Evolutionary conservation across 1,139 yeast genomes (phyloP), one percentile per base, ranked within the genome.

Genomic region (Arxiozyma bovina): DNA sequence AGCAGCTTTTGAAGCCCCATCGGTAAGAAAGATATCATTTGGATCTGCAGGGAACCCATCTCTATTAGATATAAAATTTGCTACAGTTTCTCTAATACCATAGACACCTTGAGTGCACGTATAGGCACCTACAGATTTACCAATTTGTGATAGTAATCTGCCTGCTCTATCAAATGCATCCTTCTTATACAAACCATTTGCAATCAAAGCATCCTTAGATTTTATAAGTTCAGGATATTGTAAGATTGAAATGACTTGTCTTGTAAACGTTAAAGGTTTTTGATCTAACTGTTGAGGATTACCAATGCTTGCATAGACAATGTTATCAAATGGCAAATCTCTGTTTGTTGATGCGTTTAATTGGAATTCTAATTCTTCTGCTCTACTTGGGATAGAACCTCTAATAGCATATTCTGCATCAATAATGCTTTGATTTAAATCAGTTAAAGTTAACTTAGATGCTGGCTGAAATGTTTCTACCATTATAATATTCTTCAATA

Each of bases 201-300:
- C 53, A 15, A 56, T 48, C 25, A 65, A 54, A 7, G 53, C 45
- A 6, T 60, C 59, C 30, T 55, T 54, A 3, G 59, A 53, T 12
- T 56, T 53, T 51, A 90, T 65, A 55, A 91, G 71, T 30, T 77
- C 79, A 0, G 98, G 98, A 67, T 88, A 85, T 72, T 93, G 96
- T 63, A 91, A 73, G 49, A 91, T 73, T 0, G 96, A 80, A 57
- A 91, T 75, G 5, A 90, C 96, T 69, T 91, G 96, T 65, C 99
- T 80, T 71, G 88, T 89, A 77, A 94, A 93, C 12, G 96, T 87
- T 65, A 93, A 77, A 2, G 99, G 99, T 64, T 83, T 79, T 72
- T 93, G 99, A 64, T 87, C 93, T 65, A 93, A 77, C 68, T 90
- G 97, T 71, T 93, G 99, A 1, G 99, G 99, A 69, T 93, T 93